phyloP scores from a whole-genome alignment of 2,329 filamentous ascomycete genomes.

The Cladophialophora carrionii region DNA sequence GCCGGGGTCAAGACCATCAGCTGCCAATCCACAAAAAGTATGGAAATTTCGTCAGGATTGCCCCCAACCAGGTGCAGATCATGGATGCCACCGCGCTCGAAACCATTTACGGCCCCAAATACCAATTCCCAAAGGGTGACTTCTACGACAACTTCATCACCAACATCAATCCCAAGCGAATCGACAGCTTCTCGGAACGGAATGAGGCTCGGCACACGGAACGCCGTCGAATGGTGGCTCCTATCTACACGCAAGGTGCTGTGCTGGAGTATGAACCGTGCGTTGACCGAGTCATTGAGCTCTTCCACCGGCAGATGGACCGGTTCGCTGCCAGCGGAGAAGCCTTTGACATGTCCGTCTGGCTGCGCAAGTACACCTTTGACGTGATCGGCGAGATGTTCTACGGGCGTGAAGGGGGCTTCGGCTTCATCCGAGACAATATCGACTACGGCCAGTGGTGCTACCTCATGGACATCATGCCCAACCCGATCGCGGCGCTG shows the following conservation, averaged over 20 bases:
- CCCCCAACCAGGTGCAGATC: conserved; percentile 30
- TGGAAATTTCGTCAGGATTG: conserved; percentile 32
- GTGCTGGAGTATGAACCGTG: conserved; percentile 36
- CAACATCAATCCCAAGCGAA: conserved; percentile 18
- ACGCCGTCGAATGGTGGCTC: conserved; percentile 27
- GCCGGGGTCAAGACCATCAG: conserved; percentile 26
- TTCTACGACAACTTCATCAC: conserved; percentile 33
- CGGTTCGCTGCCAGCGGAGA: conserved; percentile 20
- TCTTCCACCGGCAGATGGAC: conserved; percentile 33
- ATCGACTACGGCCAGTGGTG: conserved; percentile 36
- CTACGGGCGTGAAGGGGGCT: conserved; percentile 32
- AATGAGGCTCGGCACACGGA: conserved; percentile 30
- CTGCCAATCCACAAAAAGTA: conserved; percentile 35
- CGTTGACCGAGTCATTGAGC: conserved; percentile 31
- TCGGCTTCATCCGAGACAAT: conserved; percentile 34
- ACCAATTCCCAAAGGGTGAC: conserved; percentile 29
- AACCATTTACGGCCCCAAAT: conserved; percentile 27
- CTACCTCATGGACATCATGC: conserved; percentile 33
- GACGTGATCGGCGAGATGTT: conserved; percentile 33
- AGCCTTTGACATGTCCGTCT: conserved; percentile 30
- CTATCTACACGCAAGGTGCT: conserved; percentile 33
- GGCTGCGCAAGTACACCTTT: conserved; percentile 34
- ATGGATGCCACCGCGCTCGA: conserved; percentile 31
- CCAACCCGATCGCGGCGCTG: conserved; percentile 22
- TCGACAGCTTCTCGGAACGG: conserved; percentile 28